These are phyloP conservation scores for Asclepias syriaca DNA, from an alignment of 257 asterid genomes.

Conservation along the genomic window DNA sequence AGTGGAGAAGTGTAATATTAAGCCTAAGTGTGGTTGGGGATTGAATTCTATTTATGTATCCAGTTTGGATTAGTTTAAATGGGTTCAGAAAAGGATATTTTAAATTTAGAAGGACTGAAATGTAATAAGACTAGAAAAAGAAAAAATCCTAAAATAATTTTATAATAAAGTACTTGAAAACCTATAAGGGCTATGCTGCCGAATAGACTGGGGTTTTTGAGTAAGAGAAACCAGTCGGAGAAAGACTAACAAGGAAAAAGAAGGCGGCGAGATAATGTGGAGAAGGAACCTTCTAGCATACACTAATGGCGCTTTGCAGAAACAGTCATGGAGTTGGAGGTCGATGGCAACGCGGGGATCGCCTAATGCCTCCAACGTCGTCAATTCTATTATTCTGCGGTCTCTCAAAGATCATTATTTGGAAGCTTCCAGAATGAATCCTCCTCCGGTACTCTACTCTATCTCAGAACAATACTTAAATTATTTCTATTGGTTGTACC, in stretches of 20 bases:
- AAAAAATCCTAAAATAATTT: neutral
- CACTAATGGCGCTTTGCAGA: constrained; percentile 36
- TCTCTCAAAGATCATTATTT: constrained; percentile 89
- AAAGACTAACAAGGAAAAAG: neutral
- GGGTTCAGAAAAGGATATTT: neutral
- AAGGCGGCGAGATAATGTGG: constrained; percentile 31
- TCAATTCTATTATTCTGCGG: constrained; percentile 70
- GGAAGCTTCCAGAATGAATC: constrained; percentile 80
- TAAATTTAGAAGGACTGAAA: neutral
- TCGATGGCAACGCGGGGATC: constrained; percentile 35
- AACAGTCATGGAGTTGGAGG: constrained; percentile 35
- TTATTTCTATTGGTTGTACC: too few species aligned
- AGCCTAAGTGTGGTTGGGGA: too few species aligned
- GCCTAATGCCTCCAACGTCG: constrained; percentile 43
- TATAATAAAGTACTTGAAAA: neutral
- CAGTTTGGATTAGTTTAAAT: too few species aligned
- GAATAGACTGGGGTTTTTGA: neutral
- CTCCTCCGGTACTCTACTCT: constrained; percentile 61
- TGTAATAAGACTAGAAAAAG: neutral
- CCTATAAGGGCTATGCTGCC: neutral
- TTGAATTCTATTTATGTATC: too few species aligned
- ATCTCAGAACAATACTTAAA: neutral
- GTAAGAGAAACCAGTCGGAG: neutral
- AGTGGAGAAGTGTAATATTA: too few species aligned
- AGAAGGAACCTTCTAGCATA: constrained; percentile 31